Base-by-base conservation (phyloP, 2,329 filamentous ascomycete genomes). In the Colletotrichum trifolii region DNA sequence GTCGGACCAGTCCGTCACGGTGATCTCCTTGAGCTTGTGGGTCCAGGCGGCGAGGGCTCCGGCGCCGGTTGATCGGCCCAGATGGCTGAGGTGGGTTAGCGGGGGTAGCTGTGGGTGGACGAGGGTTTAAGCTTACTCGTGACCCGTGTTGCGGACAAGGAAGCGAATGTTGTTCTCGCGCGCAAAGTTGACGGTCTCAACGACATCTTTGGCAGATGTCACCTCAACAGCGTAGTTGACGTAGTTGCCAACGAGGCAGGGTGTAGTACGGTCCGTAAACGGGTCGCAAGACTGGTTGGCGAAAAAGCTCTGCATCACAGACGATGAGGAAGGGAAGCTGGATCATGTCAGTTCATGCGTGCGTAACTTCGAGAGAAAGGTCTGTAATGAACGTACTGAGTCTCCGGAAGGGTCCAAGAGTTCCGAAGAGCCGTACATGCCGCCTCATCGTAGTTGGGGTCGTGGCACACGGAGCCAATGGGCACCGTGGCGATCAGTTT, bases 401-500 rank as follows among this genome's bases (percentile, higher is more conserved):
- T 72, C 64, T 73, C 67, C 6, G 77, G 72, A 36, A 73, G 68
- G 33, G 65, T 69, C 78, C 79, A 82, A 47, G 73, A 63, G 10
- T 60, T 67, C 61, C 75, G 70, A 15, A 85, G 70, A 2, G 66
- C 70, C 1, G 71, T 64, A 70, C 85, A 88, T 34, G 70, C 74
- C 4, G 70, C 72, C 8, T 76, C 77, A 70, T 87, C 73, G 69
- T 83, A 86, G 15, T 69, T 69, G 6, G 74, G 77, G 38, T 79
- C 75, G 68, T 89, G 86, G 70, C 87, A 89, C 1, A 81, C 75
- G 2, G 80, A 72, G 0, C 79, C 87, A 3, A 88, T 70, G 0
- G 87, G 87, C 2, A 82, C 73, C 0, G 83, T 87, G 10, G 80
- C 77, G 46, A 89, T 76, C 35, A 89, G 75, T 5, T 75, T 77